These are phyloP conservation scores for Tetrahymena malaccensis DNA, from an alignment of 73 alveolate genomes.

Conservation along the genomic window DNA sequence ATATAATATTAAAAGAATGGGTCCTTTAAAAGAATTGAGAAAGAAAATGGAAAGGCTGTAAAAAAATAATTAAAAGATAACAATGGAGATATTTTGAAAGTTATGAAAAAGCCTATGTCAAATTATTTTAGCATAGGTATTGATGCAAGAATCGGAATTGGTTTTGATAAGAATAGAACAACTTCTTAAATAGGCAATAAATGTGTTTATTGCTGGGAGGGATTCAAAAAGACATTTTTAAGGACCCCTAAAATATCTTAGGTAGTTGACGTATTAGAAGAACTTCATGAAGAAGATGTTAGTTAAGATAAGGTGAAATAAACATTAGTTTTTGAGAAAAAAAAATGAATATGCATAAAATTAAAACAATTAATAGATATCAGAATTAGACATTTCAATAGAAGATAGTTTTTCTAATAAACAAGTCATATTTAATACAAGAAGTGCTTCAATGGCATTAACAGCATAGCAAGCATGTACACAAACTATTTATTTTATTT, in stretches of 20 bases:
- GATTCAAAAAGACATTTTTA: slow-evolving; percentile 69
- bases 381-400: slow-evolving; percentile 18
- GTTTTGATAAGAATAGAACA: slow-evolving; percentile 78
- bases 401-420: background rate
- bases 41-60: background rate
- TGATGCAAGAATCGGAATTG: slow-evolving; percentile 90
- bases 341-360: background rate
- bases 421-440: background rate
- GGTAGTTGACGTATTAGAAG: slow-evolving; percentile 38
- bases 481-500: background rate
- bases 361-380: background rate
- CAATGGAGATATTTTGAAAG: slow-evolving; percentile 2
- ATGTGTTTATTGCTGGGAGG: slow-evolving; percentile 82
- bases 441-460: background rate
- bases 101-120: slow-evolving; percentile 61
- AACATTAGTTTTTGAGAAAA: background rate
- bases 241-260: background rate
- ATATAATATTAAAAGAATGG: slow-evolving; percentile 35
- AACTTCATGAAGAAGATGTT: slow-evolving; percentile 8
- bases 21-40: slow-evolving; percentile 40
- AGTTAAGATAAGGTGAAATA: slow-evolving; percentile 11
- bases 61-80: slow-evolving; percentile 6
- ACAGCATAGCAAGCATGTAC: background rate
- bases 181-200: slow-evolving; percentile 59
- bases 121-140: slow-evolving; percentile 86